Evolutionary conservation across 768 basidiomycete species (phyloP).

Genomic region (Lactarius akahatsu): DNA sequence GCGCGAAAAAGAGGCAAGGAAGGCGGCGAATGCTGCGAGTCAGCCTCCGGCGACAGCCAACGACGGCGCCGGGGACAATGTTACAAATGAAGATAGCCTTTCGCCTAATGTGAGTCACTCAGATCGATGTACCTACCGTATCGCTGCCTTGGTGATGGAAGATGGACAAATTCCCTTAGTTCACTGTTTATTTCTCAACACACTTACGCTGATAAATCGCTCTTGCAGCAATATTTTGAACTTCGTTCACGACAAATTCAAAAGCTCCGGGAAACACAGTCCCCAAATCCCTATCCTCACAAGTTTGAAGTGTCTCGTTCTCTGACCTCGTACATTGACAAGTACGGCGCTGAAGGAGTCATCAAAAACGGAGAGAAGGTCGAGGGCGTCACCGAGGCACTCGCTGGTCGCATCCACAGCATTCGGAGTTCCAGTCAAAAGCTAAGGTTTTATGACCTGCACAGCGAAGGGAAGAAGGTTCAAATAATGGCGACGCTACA

Average conservation of each 20-base stretch:
- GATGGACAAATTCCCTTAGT: neutral
- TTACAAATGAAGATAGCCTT: conserved; percentile 73
- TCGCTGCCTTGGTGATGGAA: neutral
- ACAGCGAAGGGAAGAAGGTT: conserved; percentile 88
- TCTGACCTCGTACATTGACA: conserved; percentile 66
- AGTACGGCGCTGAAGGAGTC: conserved; percentile 72
- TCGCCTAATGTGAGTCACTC: conserved; percentile 76
- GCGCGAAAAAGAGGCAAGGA: conserved; percentile 68
- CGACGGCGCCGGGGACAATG: conserved; percentile 39
- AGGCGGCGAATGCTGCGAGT: conserved; percentile 69
- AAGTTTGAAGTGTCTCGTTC: conserved; percentile 91
- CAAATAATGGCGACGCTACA: conserved; percentile 92
- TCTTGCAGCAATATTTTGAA: conserved; percentile 90
- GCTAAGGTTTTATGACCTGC: conserved; percentile 92
- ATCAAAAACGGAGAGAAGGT: conserved; percentile 68
- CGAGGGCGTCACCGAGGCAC: conserved; percentile 52
- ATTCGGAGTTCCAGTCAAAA: conserved; percentile 81
- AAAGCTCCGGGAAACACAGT: conserved; percentile 77
- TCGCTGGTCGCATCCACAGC: conserved; percentile 91
- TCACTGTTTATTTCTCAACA: neutral
- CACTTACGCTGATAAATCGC: neutral
- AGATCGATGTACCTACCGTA: neutral
- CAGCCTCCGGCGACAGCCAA: conserved; percentile 41
- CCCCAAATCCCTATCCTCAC: conserved; percentile 97
- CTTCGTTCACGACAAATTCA: conserved; percentile 86